phyloP scores from a whole-genome alignment of 495 filamentous ascomycete species.

The Cercophora newfieldiana region DNA sequence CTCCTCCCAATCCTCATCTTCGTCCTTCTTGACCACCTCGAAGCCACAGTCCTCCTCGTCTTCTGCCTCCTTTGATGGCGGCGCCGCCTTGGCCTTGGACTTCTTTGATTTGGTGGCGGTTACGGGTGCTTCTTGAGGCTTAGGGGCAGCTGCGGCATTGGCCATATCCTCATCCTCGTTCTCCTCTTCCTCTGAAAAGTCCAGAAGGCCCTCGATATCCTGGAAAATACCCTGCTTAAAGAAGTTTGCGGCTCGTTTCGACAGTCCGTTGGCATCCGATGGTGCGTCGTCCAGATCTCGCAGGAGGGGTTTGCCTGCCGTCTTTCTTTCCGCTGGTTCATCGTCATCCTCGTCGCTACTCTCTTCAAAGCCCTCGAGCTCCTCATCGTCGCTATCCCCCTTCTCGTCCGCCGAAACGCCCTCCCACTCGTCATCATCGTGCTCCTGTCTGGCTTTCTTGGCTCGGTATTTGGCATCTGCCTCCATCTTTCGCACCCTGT shows the following conservation, averaged over 20 bases:
- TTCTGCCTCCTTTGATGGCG: neutral
- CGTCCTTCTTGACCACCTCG: slow-evolving; percentile 52
- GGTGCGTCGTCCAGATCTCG: slow-evolving; percentile 53
- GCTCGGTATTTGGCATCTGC: slow-evolving; percentile 82
- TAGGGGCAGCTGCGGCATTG: slow-evolving; percentile 29
- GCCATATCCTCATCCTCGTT: slow-evolving; percentile 56
- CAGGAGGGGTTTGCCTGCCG: slow-evolving; percentile 43
- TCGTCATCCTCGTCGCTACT: slow-evolving; percentile 57
- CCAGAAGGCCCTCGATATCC: slow-evolving; percentile 63
- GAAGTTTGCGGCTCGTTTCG: slow-evolving; percentile 80
- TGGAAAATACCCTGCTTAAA: slow-evolving; percentile 97
- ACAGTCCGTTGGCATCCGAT: slow-evolving; percentile 57
- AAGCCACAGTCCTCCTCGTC: slow-evolving; percentile 35
- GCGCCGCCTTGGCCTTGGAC: slow-evolving; percentile 15
- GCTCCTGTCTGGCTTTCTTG: slow-evolving; percentile 81
- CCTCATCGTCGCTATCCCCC: slow-evolving; percentile 51
- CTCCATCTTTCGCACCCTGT: slow-evolving; percentile 75
- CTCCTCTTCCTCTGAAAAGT: slow-evolving; percentile 44
- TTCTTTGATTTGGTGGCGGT: slow-evolving; percentile 16
- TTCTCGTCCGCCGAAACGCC: slow-evolving; percentile 76
- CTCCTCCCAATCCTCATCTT: slow-evolving; percentile 68
- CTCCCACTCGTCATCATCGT: slow-evolving; percentile 85
- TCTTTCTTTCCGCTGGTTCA: slow-evolving; percentile 46
- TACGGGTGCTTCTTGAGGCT: slow-evolving; percentile 15
- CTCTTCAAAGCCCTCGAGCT: slow-evolving; percentile 50